Base-by-base conservation (phyloP, 768 basidiomycete species). In the Ramaria rubella region DNA sequence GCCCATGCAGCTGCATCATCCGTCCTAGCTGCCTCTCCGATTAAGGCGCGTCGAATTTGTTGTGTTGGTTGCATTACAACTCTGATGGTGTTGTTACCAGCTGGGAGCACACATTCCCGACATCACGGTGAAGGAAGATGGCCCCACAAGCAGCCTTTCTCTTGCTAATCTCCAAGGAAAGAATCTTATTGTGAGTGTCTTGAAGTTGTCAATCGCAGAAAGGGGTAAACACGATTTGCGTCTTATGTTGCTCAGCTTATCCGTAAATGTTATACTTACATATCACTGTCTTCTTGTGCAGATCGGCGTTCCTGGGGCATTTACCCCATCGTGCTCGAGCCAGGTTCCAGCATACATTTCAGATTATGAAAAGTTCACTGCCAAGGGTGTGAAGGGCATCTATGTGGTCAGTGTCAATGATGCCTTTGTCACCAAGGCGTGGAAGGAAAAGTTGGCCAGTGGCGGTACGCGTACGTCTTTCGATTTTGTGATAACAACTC, bases 401-500 rank as follows among this genome's bases (percentile, higher is more conserved):
- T 86, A 82, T 59, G 78, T 93, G 54, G 70, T 94, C 54, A 73
- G 82, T 24, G 84, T 89, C 56, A 94, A 94, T 67, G 91, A 94
- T 66, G 76, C 78, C 6, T 93, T 87, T 63, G 86, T 88, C 44
- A 81, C 77, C 57, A 79, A 83, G 60, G 85, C 83, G 31, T 87
- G 84, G 85, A 87, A 85, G 64, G 76, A 80, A 26, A 72, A 77
- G 23, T 70, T 87, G 36, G 81, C 81, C 2, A 77, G 80, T 2
- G 65, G 71, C 7, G 82, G 81, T 49, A 81, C 81, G 17, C 71
- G 83, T 84, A 62, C 36, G 78, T 72, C 23, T 11, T 19, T 50
- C 31, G 11, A n/a, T 30, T 17, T 33, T 23, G 7, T 17, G 5
- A 42, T 4, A 15, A 34, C 11, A 8, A 7, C 24, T 52, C 6